Evolutionary conservation across 2,329 filamentous ascomycete genomes (phyloP).

Genomic region (Alternaria dauci): DNA sequence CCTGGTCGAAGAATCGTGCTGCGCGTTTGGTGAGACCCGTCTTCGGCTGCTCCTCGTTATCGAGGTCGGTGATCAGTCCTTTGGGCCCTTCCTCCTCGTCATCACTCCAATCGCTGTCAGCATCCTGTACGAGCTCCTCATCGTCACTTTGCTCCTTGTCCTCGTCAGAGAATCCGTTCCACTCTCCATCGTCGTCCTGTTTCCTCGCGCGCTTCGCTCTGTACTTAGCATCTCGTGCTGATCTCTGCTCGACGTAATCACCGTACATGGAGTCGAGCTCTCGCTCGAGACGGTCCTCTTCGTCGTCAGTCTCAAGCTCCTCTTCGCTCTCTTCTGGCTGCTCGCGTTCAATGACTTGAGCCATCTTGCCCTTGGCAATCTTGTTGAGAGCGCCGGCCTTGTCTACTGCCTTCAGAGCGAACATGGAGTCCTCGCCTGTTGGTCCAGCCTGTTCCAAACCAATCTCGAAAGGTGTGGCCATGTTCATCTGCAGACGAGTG

Average conservation of each 20-base stretch:
- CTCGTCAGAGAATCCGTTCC: conserved; percentile 82
- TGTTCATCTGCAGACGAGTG: conserved; percentile 95
- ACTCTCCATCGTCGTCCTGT: conserved; percentile 77
- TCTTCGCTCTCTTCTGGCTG: conserved; percentile 57
- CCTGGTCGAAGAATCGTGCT: conserved; percentile 89
- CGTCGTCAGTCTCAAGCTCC: conserved; percentile 71
- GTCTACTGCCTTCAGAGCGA: conserved; percentile 82
- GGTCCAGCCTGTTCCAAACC: conserved; percentile 87
- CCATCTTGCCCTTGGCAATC: conserved; percentile 82
- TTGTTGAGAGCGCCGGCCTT: conserved; percentile 74
- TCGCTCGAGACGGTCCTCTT: conserved; percentile 81
- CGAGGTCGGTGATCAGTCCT: conserved; percentile 69
- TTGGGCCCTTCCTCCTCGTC: conserved; percentile 63
- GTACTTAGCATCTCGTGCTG: conserved; percentile 83
- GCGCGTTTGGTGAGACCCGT: conserved; percentile 83
- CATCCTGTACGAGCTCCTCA: conserved; percentile 65
- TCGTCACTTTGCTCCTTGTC: conserved; percentile 66
- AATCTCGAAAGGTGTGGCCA: conserved; percentile 95
- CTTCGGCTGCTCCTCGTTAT: conserved; percentile 59
- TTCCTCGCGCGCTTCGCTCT: conserved; percentile 88
- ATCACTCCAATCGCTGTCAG: conserved; percentile 70
- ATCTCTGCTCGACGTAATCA: conserved; percentile 80
- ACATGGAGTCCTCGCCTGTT: conserved; percentile 82
- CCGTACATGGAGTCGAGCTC: conserved; percentile 91
- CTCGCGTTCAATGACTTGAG: conserved; percentile 65